These are phyloP conservation scores for Globisporangium splendens DNA, from an alignment of 352 stramenopile genomes.

Conservation along the genomic window DNA sequence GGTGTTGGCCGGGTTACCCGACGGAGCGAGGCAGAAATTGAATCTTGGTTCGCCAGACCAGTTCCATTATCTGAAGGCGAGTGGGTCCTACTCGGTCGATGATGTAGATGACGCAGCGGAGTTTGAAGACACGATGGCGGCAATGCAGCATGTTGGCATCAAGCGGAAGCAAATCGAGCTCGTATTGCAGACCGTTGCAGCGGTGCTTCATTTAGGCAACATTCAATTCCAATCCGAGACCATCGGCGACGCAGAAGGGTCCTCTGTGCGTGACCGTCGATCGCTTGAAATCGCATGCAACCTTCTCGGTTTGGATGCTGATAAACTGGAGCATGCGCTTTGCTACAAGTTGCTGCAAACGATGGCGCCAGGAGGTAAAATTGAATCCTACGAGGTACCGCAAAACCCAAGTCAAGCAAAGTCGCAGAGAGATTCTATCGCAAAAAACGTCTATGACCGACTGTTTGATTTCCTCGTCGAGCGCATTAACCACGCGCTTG, in stretches of 20 bases:
- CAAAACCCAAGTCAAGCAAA: conserved; percentile 85
- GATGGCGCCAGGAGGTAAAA: conserved; percentile 78
- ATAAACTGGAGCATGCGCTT: conserved; percentile 62
- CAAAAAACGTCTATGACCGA: conserved; percentile 95
- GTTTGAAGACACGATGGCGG: conserved; percentile 83
- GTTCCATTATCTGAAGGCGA: conserved; percentile 89
- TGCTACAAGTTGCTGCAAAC: conserved; percentile 86
- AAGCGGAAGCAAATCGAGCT: conserved; percentile 88
- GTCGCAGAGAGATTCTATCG: conserved; percentile 93
- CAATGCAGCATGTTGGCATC: conserved; percentile 87
- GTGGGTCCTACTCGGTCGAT: conserved; percentile 87
- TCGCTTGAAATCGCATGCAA: conserved; percentile 66
- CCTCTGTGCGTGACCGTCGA: conserved; percentile 35
- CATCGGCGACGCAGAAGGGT: conserved; percentile 75
- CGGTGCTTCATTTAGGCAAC: conserved; percentile 79
- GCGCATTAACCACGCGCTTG: conserved; percentile 82
- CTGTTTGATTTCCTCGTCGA: conserved; percentile 97
- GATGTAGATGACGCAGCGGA: conserved; percentile 90
- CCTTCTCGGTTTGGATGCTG: conserved; percentile 62
- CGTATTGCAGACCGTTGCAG: conserved; percentile 80
- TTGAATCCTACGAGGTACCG: conserved; percentile 85
- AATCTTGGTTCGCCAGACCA: conserved; percentile 64
- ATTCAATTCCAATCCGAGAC: conserved; percentile 57
- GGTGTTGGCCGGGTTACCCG: conserved; percentile 66
- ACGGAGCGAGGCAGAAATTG: conserved; percentile 63